Evolutionary conservation across 495 filamentous ascomycete species (phyloP).

Genomic region (Aspergillus asperescens): DNA sequence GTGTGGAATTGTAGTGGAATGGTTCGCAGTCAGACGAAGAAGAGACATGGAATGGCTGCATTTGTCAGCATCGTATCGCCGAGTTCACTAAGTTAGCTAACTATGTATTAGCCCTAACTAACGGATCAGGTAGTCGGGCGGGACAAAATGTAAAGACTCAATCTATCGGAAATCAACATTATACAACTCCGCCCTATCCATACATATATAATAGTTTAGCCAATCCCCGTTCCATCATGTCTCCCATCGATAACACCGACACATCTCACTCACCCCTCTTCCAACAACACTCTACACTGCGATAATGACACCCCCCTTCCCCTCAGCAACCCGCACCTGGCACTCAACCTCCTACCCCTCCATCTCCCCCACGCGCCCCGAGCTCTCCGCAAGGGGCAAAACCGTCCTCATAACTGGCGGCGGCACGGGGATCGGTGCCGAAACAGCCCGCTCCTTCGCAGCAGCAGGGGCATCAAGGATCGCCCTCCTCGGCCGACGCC

Average conservation of each 20-base stretch:
- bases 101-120: neutral
- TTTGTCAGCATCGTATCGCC: slow-evolving; percentile 1
- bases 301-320: neutral
- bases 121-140: neutral
- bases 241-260: neutral
- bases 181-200: neutral
- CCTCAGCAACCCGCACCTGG: slow-evolving; percentile 23
- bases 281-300: neutral
- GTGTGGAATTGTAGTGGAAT: neutral
- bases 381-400: slow-evolving; percentile 40
- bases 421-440: slow-evolving; percentile 40
- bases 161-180: neutral
- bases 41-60: no score
- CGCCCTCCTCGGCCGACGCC: slow-evolving; percentile 31
- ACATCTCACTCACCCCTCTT: neutral
- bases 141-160: slow-evolving; percentile 3
- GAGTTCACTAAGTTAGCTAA: no score
- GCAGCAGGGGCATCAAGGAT: slow-evolving; percentile 37
- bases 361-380: slow-evolving; percentile 32
- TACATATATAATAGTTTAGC: neutral
- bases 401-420: slow-evolving; percentile 47
- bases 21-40: no score
- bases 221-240: neutral
- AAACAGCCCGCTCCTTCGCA: slow-evolving; percentile 38
- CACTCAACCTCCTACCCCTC: slow-evolving; percentile 37